Evolutionary conservation across 1,139 yeast species (phyloP).

Genomic region (Yamadazyma mexicana): DNA sequence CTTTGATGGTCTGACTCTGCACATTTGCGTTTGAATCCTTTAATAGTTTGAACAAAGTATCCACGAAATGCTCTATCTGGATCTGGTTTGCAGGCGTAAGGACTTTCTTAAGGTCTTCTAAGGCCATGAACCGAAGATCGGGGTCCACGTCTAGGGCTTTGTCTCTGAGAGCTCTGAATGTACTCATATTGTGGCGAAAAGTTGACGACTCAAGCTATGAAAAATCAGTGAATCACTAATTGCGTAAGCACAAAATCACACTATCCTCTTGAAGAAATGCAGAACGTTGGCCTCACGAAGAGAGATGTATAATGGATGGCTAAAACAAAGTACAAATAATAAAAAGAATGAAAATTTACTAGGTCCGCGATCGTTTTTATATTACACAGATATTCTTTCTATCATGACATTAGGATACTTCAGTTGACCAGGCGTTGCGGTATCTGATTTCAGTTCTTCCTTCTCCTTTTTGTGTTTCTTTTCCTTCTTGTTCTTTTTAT

Average conservation of each 20-base stretch:
- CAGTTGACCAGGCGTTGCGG: not conserved
- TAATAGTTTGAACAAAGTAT: constrained; percentile 52
- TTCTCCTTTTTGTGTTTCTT: not conserved
- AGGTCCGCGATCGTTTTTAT: not conserved
- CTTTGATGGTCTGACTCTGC: constrained; percentile 70
- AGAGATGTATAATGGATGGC: too few relatives aligned
- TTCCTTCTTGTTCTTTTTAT: constrained; percentile 12
- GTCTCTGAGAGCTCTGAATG: constrained; percentile 36
- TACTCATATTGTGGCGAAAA: constrained; percentile 7
- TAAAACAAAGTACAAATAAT: too few relatives aligned
- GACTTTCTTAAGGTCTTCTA: constrained; percentile 67
- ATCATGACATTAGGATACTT: constrained; percentile 3
- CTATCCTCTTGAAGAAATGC: too few relatives aligned
- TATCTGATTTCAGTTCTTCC: not conserved
- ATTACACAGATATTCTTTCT: constrained; percentile 2
- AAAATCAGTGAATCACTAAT: too few relatives aligned
- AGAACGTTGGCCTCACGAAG: too few relatives aligned
- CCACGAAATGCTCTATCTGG: constrained; percentile 41
- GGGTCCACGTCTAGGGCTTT: constrained; percentile 71
- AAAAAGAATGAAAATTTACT: too few relatives aligned
- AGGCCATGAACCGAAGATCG: constrained; percentile 84
- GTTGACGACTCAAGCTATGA: too few relatives aligned
- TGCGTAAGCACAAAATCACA: too few relatives aligned
- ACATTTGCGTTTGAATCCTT: constrained; percentile 74
- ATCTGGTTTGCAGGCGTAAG: constrained; percentile 26